These are phyloP conservation scores for Pezicula radicicola DNA, from an alignment of 2,329 filamentous ascomycete species.

Conservation along the genomic window DNA sequence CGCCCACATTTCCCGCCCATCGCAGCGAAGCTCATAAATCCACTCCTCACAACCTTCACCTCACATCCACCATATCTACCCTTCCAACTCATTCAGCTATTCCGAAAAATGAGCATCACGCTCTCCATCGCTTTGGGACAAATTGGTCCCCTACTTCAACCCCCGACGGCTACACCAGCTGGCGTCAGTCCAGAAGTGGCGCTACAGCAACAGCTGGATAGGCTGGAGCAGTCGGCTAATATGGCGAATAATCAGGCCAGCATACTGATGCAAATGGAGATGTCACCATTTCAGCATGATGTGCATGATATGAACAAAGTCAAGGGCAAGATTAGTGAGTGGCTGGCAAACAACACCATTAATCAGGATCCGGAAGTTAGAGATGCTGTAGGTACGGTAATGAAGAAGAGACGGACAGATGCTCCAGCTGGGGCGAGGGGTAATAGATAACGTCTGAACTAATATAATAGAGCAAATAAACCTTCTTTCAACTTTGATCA, in stretches of 20 bases:
- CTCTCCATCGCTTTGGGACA: conserved; percentile 82
- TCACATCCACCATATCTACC: conserved; percentile 67
- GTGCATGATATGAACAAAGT: conserved; percentile 59
- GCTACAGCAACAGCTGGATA: conserved; percentile 60
- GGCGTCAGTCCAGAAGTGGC: conserved; percentile 43
- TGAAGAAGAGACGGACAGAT: conserved; percentile 60
- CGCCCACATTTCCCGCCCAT: conserved; percentile 48
- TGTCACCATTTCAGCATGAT: conserved; percentile 79
- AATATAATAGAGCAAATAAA: no score
- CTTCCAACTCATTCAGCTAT: conserved; percentile 77
- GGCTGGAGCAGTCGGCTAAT: conserved; percentile 58
- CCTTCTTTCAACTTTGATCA: no score
- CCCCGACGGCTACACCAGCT: conserved; percentile 21
- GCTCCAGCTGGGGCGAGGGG: conserved; percentile 56
- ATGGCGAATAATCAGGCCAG: conserved; percentile 66
- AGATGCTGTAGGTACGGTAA: conserved; percentile 68
- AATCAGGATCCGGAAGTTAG: conserved; percentile 76
- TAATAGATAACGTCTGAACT: conserved; percentile 19
- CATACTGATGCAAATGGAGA: conserved; percentile 71
- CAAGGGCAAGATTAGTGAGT: conserved; percentile 74
- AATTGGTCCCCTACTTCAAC: conserved; percentile 63
- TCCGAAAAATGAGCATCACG: conserved; percentile 73
- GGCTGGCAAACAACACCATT: conserved; percentile 84
- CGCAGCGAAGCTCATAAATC: conserved; percentile 42
- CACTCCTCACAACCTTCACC: conserved; percentile 32